Percentiles rank a stretch among this genome's conserved stretches.
Evolutionary conservation across 1,284 basidiomycete species (phyloP).

Genomic region (Phenoliferia sp.): DNA sequence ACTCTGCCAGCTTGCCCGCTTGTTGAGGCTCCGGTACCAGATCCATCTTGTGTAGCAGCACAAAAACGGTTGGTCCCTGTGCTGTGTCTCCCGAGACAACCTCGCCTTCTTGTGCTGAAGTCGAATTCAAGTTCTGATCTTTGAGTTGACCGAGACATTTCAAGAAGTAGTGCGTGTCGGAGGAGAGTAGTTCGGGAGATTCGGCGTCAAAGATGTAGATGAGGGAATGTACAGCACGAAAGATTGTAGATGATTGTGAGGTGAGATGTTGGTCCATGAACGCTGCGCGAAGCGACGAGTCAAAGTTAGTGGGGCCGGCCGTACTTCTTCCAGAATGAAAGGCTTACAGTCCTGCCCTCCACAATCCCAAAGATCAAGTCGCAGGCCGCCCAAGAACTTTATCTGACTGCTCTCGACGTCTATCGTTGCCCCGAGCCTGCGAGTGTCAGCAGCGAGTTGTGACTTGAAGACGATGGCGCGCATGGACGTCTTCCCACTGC

Average conservation of each 20-base stretch:
- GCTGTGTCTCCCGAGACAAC: neutral
- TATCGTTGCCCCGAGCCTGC: slow-evolving; percentile 88
- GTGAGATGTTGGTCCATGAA: slow-evolving; percentile 96
- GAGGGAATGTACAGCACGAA: slow-evolving; percentile 89
- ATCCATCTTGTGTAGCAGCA: slow-evolving; percentile 98
- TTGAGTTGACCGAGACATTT: slow-evolving; percentile 75
- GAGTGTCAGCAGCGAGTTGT: slow-evolving; percentile 85
- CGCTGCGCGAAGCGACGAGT: slow-evolving; percentile 42
- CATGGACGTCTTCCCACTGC: slow-evolving; percentile 81
- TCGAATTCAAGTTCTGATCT: slow-evolving; percentile 41
- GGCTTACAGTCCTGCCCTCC: slow-evolving; percentile 76
- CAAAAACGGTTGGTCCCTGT: slow-evolving; percentile 45
- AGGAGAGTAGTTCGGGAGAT: slow-evolving; percentile 35
- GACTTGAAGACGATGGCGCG: slow-evolving; percentile 97
- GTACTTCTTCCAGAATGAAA: neutral
- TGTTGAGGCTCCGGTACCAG: slow-evolving; percentile 48
- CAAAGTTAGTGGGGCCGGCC: neutral
- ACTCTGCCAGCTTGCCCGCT: slow-evolving; percentile 49
- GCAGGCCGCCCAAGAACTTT: slow-evolving; percentile 88
- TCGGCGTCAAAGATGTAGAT: slow-evolving; percentile 95
- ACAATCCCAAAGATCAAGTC: slow-evolving; percentile 93
- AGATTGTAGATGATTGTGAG: slow-evolving; percentile 83
- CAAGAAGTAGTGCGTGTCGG: slow-evolving; percentile 77
- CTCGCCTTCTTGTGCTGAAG: neutral
- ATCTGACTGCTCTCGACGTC: slow-evolving; percentile 98